phyloP scores from a whole-genome alignment of 1,284 basidiomycete genomes.

The Papiliotrema terrestris region DNA sequence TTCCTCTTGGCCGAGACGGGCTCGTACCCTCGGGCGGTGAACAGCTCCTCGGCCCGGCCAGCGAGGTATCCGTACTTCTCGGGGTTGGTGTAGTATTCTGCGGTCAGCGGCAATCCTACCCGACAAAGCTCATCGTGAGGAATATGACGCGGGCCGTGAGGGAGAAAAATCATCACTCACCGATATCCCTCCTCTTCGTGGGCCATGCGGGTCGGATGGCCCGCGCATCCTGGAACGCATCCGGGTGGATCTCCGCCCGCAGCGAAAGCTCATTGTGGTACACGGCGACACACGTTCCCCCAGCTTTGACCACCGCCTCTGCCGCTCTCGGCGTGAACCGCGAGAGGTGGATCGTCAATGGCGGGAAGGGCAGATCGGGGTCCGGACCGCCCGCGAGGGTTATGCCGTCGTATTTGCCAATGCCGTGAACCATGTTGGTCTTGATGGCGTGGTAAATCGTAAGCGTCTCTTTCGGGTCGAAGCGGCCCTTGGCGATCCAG shows the following conservation, averaged over 20 bases:
- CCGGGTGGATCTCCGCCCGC: slow-evolving; percentile 67
- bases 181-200: slow-evolving; percentile 76
- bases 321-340: slow-evolving; percentile 85
- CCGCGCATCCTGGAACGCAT: slow-evolving; percentile 52
- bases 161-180: slow-evolving; percentile 55
- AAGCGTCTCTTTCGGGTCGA: slow-evolving; percentile 77
- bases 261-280: slow-evolving; percentile 88
- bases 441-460: slow-evolving; percentile 79
- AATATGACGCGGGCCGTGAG: slow-evolving; percentile 12
- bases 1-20: background rate
- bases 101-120: no score
- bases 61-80: slow-evolving; percentile 48
- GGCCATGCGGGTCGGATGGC: slow-evolving; percentile 69
- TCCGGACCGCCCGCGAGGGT: slow-evolving; percentile 81
- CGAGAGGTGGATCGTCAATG: slow-evolving; percentile 78
- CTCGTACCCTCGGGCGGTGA: slow-evolving; percentile 4
- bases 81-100: slow-evolving; percentile 50
- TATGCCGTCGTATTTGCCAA: slow-evolving; percentile 69
- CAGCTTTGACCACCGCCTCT: slow-evolving; percentile 71
- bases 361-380: slow-evolving; percentile 49
- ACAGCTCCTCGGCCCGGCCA: slow-evolving; percentile 1
- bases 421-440: slow-evolving; percentile 83
- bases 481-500: slow-evolving; percentile 82
- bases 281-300: slow-evolving; percentile 82
- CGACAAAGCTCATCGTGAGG: no score